These are phyloP conservation scores for Selenicereus undatus DNA, from an alignment of 148 eudicot genomes.

Conservation along the genomic window DNA sequence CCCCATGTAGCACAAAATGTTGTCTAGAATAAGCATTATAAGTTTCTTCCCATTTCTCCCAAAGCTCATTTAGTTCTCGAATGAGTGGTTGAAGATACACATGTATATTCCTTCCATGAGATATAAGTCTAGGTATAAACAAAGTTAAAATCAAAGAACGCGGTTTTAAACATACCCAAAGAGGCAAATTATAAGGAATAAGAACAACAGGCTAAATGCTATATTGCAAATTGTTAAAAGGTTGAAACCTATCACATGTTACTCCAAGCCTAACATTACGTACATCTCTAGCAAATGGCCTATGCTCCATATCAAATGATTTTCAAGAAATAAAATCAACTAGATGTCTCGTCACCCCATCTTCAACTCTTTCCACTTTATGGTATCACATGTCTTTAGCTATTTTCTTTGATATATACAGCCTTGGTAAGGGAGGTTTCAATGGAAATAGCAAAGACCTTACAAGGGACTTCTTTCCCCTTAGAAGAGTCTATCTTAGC, in stretches of 20 bases:
- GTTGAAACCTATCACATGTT: constrained; percentile 28
- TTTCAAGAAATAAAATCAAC: constrained; percentile 24
- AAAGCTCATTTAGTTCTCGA: not conserved
- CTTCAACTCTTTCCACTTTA: constrained; percentile 2
- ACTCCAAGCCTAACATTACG: constrained; percentile 32
- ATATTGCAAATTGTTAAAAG: constrained; percentile 20
- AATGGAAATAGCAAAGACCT: constrained; percentile 30
- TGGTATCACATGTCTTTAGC: constrained; percentile 33
- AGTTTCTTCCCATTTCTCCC: not conserved
- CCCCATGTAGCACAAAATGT: not conserved
- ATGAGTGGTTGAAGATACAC: constrained; percentile 11
- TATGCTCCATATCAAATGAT: constrained; percentile 15
- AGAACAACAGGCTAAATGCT: constrained; percentile 28
- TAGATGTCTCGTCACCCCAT: constrained; percentile 26
- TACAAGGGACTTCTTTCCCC: constrained; percentile 2
- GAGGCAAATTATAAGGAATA: constrained; percentile 28
- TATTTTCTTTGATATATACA: constrained; percentile 23
- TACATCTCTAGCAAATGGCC: constrained; percentile 21
- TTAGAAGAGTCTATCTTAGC: not conserved
- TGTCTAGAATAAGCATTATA: not conserved
- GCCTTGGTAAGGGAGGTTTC: constrained; percentile 23
- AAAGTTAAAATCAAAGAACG: constrained; percentile 26
- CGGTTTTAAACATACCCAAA: constrained; percentile 29
- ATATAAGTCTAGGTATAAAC: constrained; percentile 12
- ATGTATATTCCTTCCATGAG: constrained; percentile 14